phyloP scores from a whole-genome alignment of 2,329 filamentous ascomycete genomes.

The Diplodia intermedia region DNA sequence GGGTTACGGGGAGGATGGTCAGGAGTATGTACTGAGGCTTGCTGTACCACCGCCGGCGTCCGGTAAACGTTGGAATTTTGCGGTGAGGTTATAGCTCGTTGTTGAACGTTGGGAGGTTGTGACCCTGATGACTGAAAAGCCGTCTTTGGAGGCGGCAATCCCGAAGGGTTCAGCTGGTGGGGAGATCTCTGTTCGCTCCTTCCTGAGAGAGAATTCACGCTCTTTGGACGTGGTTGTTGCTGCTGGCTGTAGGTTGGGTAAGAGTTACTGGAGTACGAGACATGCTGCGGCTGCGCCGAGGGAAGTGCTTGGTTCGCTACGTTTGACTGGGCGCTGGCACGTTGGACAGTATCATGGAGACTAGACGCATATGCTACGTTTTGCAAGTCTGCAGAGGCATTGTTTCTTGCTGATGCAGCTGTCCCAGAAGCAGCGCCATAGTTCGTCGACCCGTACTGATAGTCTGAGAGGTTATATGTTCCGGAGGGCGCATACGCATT shows the following conservation, averaged over 20 bases:
- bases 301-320: neutral
- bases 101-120: constrained; percentile 8
- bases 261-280: neutral
- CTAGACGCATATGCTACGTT: constrained; percentile 30
- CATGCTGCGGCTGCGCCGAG: neutral
- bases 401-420: constrained; percentile 6
- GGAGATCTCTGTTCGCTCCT: constrained; percentile 13
- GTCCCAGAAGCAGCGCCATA: constrained; percentile 14
- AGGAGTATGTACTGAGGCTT: neutral
- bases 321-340: neutral
- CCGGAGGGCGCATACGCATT: constrained; percentile 5
- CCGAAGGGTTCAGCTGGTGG: neutral
- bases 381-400: constrained; percentile 22
- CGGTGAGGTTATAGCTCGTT: neutral
- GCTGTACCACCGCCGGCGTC: neutral
- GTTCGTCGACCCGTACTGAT: constrained; percentile 24
- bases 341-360: constrained; percentile 19
- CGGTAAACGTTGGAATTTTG: constrained; percentile 5
- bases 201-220: constrained; percentile 24
- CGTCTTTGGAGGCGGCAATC: constrained; percentile 6
- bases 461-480: constrained; percentile 21
- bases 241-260: constrained; percentile 8
- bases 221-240: constrained; percentile 17
- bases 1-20: constrained; percentile 16
- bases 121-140: neutral